Conservation (phyloP, 306 rosid species). For the Argentina anserina region DNA sequence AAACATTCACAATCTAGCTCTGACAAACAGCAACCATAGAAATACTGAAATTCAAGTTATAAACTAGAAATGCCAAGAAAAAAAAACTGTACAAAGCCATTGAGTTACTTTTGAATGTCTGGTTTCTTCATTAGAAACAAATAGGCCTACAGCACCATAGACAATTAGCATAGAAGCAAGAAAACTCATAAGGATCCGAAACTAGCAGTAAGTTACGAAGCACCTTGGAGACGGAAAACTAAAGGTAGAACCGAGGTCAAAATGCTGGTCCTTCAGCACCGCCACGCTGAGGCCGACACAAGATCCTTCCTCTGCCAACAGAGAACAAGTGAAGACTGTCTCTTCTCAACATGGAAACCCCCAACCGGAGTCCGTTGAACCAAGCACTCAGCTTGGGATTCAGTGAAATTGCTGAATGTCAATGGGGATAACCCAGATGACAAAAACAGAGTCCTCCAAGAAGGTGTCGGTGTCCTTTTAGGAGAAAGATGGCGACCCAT, state of each 20-base stretch:
- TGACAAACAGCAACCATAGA: constrained; percentile 27
- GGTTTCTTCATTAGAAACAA: constrained; percentile 53
- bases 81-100: constrained; percentile 52
- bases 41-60: constrained; percentile 28
- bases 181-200: constrained; percentile 34
- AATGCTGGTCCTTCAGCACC: constrained; percentile 48
- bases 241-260: constrained; percentile 36
- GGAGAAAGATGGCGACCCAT: constrained; percentile 37
- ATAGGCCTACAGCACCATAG: constrained; percentile 62
- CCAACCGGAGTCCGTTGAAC: constrained; percentile 69
- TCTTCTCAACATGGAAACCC: constrained; percentile 78
- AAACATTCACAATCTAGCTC: constrained; percentile 25
- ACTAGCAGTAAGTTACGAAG: constrained; percentile 45
- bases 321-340: constrained; percentile 66
- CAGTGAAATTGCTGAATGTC: constrained; percentile 77
- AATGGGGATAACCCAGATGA: constrained; percentile 72
- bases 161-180: constrained; percentile 60
- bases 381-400: constrained; percentile 87
- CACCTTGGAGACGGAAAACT: constrained; percentile 50
- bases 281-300: constrained; percentile 70
- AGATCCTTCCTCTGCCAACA: constrained; percentile 86
- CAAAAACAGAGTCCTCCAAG: constrained; percentile 57
- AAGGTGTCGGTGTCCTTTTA: constrained; percentile 41
- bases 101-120: constrained; percentile 43
- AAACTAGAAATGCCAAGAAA: constrained; percentile 30